A percentile compares a stretch with the other conserved stretches of the same genome.
Evolutionary conservation across 345 rosid genomes (phyloP).

Genomic region (Barbarea vulgaris): DNA sequence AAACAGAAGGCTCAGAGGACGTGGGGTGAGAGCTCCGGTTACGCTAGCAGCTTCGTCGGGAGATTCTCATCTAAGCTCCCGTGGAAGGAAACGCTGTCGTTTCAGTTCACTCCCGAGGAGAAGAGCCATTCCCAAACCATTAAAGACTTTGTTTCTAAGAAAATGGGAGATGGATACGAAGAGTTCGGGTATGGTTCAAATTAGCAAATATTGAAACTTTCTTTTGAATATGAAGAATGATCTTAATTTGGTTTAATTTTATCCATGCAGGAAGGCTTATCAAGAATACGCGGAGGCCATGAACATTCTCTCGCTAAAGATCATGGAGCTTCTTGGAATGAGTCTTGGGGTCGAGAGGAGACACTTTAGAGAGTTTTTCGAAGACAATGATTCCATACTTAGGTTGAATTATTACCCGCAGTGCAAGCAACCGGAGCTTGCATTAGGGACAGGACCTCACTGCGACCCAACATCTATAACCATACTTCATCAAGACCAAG

Average conservation of each 20-base stretch:
- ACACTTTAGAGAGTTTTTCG: constrained; percentile 41
- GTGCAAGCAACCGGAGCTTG: constrained; percentile 55
- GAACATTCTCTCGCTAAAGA: constrained; percentile 36
- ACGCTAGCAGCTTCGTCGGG: constrained; percentile 84
- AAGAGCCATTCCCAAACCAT: constrained; percentile 35
- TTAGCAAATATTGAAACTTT: constrained; percentile 1
- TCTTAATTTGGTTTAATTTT: not conserved
- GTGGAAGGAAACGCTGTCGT: constrained; percentile 92
- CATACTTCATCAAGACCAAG: constrained; percentile 84
- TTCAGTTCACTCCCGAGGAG: constrained; percentile 50
- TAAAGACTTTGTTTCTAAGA: constrained; percentile 49
- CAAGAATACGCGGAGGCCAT: constrained; percentile 43
- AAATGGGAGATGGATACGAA: constrained; percentile 62
- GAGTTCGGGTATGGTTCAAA: constrained; percentile 65
- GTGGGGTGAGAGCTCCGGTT: constrained; percentile 69
- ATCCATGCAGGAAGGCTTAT: constrained; percentile 34
- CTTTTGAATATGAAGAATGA: not conserved
- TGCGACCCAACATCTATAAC: constrained; percentile 79
- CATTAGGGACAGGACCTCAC: constrained; percentile 94
- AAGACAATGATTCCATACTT: constrained; percentile 65
- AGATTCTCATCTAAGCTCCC: constrained; percentile 83
- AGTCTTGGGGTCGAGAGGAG: constrained; percentile 37
- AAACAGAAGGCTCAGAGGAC: constrained; percentile 70
- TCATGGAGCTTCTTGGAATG: constrained; percentile 45
- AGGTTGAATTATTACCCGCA: constrained; percentile 70